These are phyloP conservation scores for Chalara sp. DNA, from an alignment of 2,329 filamentous ascomycete species.

Conservation along the genomic window DNA sequence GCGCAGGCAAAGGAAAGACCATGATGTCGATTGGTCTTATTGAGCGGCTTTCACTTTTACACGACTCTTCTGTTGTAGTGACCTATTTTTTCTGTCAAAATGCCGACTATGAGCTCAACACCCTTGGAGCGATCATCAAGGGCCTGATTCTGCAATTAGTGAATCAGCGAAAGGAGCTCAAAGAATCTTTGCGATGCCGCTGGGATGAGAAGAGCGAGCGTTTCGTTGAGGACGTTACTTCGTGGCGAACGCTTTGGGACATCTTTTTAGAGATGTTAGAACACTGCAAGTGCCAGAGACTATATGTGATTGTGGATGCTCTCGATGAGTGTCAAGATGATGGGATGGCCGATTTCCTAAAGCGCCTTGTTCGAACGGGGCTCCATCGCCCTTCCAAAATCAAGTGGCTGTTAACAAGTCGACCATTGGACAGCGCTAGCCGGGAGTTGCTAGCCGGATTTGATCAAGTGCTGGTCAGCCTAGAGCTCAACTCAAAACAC, in stretches of 20 bases:
- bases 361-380: conserved; percentile 7
- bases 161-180: conserved; percentile 1
- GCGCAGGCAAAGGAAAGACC: conserved; percentile 32
- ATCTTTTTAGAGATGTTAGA: conserved; percentile 1
- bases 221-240: conserved; percentile 4
- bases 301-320: conserved; percentile 14
- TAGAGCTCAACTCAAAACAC: conserved; percentile 14
- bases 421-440: conserved; percentile 20
- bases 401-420: conserved; percentile 27
- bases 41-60: conserved; percentile 9
- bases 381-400: conserved; percentile 16
- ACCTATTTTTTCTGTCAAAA: conserved; percentile 9
- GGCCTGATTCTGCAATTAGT: conserved; percentile 35
- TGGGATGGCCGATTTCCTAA: conserved; percentile 4
- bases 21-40: conserved; percentile 25
- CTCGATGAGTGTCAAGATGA: conserved; percentile 13
- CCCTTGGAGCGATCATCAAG: conserved; percentile 28
- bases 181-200: conserved; percentile 10
- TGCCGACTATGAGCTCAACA: conserved; percentile 8
- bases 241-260: conserved; percentile 4
- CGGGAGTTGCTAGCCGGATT: conserved; percentile 16
- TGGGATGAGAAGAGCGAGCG: conserved; percentile 1
- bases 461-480: conserved; percentile 15
- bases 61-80: conserved; percentile 23
- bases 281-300: conserved; percentile 1